Conservation (phyloP, 139 green algal species). For the Nannochloris sp. region DNA sequence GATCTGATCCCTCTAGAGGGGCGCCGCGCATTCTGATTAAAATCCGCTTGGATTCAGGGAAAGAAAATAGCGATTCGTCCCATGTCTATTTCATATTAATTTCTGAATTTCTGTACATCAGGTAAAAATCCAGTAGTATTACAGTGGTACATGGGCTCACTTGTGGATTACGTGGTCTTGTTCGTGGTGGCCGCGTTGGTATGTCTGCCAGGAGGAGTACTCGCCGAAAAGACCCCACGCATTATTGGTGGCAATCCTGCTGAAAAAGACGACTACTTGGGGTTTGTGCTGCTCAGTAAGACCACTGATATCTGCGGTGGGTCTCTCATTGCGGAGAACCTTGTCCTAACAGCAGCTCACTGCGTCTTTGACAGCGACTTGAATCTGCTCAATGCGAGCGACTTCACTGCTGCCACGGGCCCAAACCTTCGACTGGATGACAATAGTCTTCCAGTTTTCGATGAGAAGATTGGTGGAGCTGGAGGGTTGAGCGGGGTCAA, state of each 20-base stretch:
- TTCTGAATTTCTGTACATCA: no score
- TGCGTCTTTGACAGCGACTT: not conserved
- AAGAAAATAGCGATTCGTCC: no score
- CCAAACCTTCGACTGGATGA: not conserved
- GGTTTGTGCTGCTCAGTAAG: not conserved
- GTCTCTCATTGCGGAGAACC: not conserved
- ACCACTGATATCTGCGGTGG: not conserved
- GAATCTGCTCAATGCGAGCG: not conserved
- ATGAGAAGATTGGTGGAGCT: not conserved
- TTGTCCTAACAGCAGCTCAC: not conserved
- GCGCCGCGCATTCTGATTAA: no score
- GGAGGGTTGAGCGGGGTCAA: not conserved
- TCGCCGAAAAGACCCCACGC: not conserved
- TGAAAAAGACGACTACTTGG: not conserved
- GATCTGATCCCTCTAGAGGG: no score
- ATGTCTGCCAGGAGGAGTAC: no score
- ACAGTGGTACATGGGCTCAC: no score
- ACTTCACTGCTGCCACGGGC: constrained; percentile 1
- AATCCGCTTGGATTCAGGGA: no score
- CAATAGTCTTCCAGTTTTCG: not conserved
- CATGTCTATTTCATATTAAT: no score
- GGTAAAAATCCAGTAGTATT: no score
- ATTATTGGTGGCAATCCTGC: not conserved
- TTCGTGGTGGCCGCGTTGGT: no score
- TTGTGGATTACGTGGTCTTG: no score